These are phyloP conservation scores for Trichoderma koningii DNA, from an alignment of 2,329 filamentous ascomycete species.

Conservation along the genomic window DNA sequence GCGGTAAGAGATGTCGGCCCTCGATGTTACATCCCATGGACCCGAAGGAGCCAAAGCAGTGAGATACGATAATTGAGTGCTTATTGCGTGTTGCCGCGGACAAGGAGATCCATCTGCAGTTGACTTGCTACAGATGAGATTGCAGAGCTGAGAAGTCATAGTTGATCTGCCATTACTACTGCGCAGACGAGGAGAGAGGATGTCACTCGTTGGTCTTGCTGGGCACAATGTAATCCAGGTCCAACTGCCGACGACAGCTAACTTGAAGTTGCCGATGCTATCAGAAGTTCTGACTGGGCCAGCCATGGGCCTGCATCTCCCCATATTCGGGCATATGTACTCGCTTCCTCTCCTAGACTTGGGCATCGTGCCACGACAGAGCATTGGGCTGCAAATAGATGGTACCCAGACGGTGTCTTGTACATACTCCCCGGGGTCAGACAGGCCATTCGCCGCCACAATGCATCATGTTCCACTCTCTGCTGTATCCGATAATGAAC, in stretches of 20 bases:
- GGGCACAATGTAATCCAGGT: not conserved
- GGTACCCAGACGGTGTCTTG: not conserved
- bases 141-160: not conserved
- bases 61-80: conserved; percentile 2
- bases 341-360: conserved; percentile 2
- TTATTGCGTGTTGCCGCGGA: not conserved
- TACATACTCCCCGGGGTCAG: not conserved
- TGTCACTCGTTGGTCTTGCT: not conserved
- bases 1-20: not conserved
- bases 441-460: too few species aligned
- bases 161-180: not conserved
- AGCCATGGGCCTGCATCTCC: not conserved
- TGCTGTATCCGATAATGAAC: too few species aligned
- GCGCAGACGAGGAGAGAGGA: not conserved
- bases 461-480: too few species aligned
- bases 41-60: not conserved
- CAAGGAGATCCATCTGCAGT: conserved; percentile 12
- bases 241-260: not conserved
- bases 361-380: not conserved
- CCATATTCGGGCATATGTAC: conserved; percentile 4
- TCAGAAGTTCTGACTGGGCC: not conserved
- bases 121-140: not conserved
- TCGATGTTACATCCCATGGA: conserved; percentile 4
- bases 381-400: conserved; percentile 3
- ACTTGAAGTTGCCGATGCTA: not conserved